Conservation (phyloP, 2,329 filamentous ascomycete genomes). For the Paecilomyces variotii region DNA sequence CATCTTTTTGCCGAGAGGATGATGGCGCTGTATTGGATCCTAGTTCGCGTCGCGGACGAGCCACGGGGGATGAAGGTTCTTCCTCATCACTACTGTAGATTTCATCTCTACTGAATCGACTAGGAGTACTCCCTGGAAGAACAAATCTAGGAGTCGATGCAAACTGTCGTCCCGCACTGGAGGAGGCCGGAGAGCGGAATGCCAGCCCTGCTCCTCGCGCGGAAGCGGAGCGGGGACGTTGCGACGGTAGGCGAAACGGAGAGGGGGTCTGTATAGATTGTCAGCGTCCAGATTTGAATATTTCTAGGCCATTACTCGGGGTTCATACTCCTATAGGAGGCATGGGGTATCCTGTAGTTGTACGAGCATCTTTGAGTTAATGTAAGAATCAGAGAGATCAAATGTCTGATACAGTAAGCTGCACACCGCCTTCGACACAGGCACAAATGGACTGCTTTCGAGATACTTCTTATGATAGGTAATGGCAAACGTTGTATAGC, state of each 20-base stretch:
- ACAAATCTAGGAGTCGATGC: conserved; percentile 11
- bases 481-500: too few relatives aligned
- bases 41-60: background rate
- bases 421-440: too few relatives aligned
- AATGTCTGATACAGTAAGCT: too few relatives aligned
- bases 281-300: background rate
- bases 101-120: conserved; percentile 2
- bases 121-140: conserved; percentile 1
- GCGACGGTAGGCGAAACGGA: background rate
- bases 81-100: conserved; percentile 1
- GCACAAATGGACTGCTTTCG: too few relatives aligned
- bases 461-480: too few relatives aligned
- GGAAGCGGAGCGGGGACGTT: background rate
- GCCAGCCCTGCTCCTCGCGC: background rate
- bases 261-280: background rate
- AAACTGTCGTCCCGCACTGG: conserved; percentile 7
- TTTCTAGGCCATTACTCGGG: background rate
- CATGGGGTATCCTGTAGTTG: background rate
- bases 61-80: background rate
- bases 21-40: background rate
- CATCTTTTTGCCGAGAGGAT: conserved; percentile 1
- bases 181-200: conserved; percentile 7
- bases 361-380: background rate
- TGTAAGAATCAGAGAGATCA: too few relatives aligned
- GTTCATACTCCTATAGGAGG: background rate